Base-by-base conservation (phyloP, 192 early-diverging fungal species). In the Umbelopsis sp. region DNA sequence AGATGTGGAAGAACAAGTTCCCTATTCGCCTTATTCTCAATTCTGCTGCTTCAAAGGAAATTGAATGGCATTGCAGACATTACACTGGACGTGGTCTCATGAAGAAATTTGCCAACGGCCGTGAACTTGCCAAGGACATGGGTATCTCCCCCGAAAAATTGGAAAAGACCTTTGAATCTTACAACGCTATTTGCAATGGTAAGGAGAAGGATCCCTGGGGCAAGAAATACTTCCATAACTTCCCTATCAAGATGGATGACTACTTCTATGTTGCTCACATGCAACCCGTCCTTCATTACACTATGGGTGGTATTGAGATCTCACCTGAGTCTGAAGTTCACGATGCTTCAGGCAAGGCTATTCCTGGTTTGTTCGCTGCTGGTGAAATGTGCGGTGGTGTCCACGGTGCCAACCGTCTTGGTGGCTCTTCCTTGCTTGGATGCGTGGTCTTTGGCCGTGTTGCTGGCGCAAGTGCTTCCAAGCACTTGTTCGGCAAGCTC, bases 371-470 rank as follows among this genome's bases (percentile, higher is more conserved):
- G 51, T 91, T 93, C 72, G 96, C 92, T 30, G 90, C 91, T 70
- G 95, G 96, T 79, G 96, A 98, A 80, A 91, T 98, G 76, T 92
- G 93, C 61, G 96, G 96, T 74, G 96, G 96, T 77, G 92, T 98
- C 41, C 96, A 98, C 74, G 96, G 96, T 49, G 95, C 94, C 67
- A 98, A 97, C 85, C 94, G 96, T 79, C 90, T 98, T 20, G 96
- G 92, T 71, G 96, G 96, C 50, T 91, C 91, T 58, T 97, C 94
- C 35, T 82, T 98, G n/a, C 82, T 98, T 51, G 95, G 93, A 55
- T 98, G 96, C 75, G 95, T 97, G 15, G 96, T 98, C 49, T 98
- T 91, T 85, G 96, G 96, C 25, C 92, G 96, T 73, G 94, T 95
- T 51, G 93, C 96, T 64, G 96, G 96, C 73, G 76, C 82, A 71